Evolutionary conservation across 176 grass and related monocot species (phyloP).

Genomic region (Avena sativa): DNA sequence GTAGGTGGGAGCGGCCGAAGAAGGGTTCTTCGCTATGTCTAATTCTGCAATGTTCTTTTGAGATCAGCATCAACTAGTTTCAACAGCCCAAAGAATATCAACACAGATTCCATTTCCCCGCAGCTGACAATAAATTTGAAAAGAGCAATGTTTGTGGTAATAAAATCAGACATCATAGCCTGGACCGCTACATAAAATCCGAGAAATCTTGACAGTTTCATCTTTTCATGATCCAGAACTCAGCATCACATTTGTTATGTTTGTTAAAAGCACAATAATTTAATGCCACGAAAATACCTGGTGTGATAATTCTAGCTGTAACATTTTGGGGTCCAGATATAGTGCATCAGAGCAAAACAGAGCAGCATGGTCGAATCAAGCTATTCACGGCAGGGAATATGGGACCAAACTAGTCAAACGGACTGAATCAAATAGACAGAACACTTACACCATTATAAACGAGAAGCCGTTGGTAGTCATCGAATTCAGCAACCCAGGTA

Average conservation of each 20-base stretch:
- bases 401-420: neutral
- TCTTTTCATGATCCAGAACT: neutral
- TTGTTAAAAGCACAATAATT: neutral
- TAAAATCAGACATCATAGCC: neutral
- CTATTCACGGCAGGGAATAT: neutral
- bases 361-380: neutral
- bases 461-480: constrained; percentile 19
- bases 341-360: neutral
- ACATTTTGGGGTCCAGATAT: neutral
- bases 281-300: neutral
- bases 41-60: no score
- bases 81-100: neutral
- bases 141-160: neutral
- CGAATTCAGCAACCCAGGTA: neutral
- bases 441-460: neutral
- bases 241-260: neutral
- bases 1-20: no score
- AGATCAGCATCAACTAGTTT: neutral
- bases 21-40: no score
- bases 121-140: neutral
- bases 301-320: neutral
- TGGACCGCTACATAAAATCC: neutral
- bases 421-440: neutral
- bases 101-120: neutral
- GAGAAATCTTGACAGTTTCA: neutral